Conservation (phyloP, 2,329 filamentous ascomycete genomes). For the Colletotrichum theobromicola region DNA sequence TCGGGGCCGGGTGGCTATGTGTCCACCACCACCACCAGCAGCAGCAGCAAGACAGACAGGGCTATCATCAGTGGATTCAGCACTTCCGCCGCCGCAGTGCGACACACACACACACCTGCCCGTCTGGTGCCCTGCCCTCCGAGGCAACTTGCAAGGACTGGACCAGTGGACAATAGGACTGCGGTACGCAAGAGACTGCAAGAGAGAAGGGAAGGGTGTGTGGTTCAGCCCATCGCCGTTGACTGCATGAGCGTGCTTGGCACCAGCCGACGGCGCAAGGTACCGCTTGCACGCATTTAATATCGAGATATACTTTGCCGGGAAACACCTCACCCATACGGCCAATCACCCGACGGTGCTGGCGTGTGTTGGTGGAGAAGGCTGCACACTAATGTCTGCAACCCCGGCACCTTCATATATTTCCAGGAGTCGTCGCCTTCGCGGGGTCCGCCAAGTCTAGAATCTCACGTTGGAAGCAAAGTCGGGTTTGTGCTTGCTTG, state of each 20-base stretch:
- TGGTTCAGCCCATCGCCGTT: slow-evolving; percentile 1
- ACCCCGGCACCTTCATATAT: slow-evolving; percentile 15
- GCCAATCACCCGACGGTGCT: background rate
- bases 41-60: background rate
- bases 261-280: background rate
- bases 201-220: background rate
- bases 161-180: too few relatives aligned
- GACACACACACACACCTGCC: slow-evolving; percentile 5
- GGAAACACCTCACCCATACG: background rate
- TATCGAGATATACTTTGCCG: background rate
- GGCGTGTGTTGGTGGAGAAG: slow-evolving; percentile 5
- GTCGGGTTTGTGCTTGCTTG: background rate
- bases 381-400: background rate
- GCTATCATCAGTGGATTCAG: slow-evolving; percentile 1
- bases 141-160: background rate
- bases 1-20: background rate
- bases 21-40: background rate
- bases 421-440: slow-evolving; percentile 13
- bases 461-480: slow-evolving; percentile 13
- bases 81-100: background rate
- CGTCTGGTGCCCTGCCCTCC: slow-evolving; percentile 1
- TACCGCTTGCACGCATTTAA: background rate
- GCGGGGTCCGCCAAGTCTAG: slow-evolving; percentile 14
- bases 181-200: too few relatives aligned
- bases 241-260: background rate